Percentiles rank a stretch among this genome's conserved stretches.
Conservation (phyloP, 2,329 filamentous ascomycete species). For the Xylaria sp. region DNA sequence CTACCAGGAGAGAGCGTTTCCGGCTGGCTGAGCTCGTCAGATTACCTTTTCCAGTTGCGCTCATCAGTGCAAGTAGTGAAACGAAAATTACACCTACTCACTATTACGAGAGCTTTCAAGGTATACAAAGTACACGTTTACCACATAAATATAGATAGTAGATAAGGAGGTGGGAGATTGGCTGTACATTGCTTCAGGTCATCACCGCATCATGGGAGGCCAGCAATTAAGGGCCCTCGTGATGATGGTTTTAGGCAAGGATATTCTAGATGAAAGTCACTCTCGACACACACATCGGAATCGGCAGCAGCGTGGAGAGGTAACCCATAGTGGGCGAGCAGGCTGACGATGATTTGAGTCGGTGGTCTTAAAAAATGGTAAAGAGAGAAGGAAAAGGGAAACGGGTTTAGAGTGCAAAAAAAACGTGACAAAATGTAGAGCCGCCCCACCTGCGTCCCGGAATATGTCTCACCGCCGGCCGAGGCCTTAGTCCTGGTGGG, state of each 20-base stretch:
- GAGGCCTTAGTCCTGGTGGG: slow-evolving; percentile 6
- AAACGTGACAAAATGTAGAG: slow-evolving; percentile 9
- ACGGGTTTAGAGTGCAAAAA: slow-evolving; percentile 18
- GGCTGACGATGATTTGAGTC: slow-evolving; percentile 57
- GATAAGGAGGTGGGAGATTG: background rate
- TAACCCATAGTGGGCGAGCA: slow-evolving; percentile 39
- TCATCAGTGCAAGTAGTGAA: slow-evolving; percentile 45
- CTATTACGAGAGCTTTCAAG: slow-evolving; percentile 1
- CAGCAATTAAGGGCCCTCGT: slow-evolving; percentile 70
- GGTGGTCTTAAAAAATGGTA: slow-evolving; percentile 55
- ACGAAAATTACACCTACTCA: slow-evolving; percentile 28
- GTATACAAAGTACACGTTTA: background rate
- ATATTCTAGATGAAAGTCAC: slow-evolving; percentile 57
- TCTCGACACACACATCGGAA: slow-evolving; percentile 68
- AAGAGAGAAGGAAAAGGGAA: slow-evolving; percentile 44
- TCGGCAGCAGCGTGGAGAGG: slow-evolving; percentile 59
- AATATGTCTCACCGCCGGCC: slow-evolving; percentile 37
- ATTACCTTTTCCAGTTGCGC: slow-evolving; percentile 46
- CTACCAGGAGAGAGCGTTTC: slow-evolving; percentile 24
- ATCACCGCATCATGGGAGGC: slow-evolving; percentile 74
- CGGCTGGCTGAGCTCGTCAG: slow-evolving; percentile 47
- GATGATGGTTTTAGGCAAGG: slow-evolving; percentile 75
- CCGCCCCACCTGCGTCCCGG: slow-evolving; percentile 27
- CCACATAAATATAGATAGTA: background rate
- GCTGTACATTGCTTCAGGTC: slow-evolving; percentile 73